A percentile compares a stretch with the other conserved stretches of the same genome.
Conservation (phyloP, 2,329 filamentous ascomycete species). For the Fusarium nygamai region DNA sequence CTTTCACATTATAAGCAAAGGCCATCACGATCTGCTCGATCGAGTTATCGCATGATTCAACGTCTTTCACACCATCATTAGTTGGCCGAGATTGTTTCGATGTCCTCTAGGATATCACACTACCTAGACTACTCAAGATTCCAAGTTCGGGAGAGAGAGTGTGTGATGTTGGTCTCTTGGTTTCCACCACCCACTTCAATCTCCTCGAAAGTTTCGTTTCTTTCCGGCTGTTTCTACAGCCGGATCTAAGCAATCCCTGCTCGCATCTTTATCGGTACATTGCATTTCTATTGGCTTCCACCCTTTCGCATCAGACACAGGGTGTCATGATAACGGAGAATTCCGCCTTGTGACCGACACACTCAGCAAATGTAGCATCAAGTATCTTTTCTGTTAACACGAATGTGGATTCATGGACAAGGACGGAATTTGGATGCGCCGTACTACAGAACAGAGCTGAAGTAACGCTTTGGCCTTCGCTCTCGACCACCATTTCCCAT, state of each 20-base stretch:
- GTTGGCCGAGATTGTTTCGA: neutral
- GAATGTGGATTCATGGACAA: neutral
- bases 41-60: constrained; percentile 4
- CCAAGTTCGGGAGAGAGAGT: neutral
- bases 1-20: neutral
- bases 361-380: constrained; percentile 1
- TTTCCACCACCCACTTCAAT: neutral
- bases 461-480: neutral
- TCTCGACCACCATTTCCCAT: neutral
- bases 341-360: neutral
- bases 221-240: neutral
- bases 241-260: neutral
- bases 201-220: neutral
- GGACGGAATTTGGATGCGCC: neutral
- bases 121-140: neutral
- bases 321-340: neutral
- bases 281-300: neutral
- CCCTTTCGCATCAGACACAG: neutral
- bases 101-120: neutral
- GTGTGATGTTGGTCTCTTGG: neutral
- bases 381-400: neutral
- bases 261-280: neutral
- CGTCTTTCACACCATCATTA: neutral
- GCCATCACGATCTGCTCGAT: constrained; percentile 14
- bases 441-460: neutral